Evolutionary conservation across 1,284 basidiomycete species (phyloP).

Genomic region (Singerocomus inundabilis): DNA sequence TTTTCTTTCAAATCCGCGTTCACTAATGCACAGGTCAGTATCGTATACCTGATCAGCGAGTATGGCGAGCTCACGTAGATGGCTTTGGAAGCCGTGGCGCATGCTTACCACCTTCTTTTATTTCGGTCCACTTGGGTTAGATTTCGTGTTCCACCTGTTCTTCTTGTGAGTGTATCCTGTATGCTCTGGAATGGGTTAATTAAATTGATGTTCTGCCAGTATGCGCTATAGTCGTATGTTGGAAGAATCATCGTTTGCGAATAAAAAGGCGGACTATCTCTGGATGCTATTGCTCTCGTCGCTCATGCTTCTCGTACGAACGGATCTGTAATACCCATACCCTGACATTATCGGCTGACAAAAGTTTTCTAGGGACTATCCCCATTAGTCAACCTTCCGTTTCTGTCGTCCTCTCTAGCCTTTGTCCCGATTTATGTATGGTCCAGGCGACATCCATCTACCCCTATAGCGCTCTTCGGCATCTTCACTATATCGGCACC

Average conservation of each 20-base stretch:
- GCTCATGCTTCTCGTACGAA: slow-evolving; percentile 74
- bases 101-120: slow-evolving; percentile 92
- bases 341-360: slow-evolving; percentile 1
- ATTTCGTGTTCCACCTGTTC: slow-evolving; percentile 96
- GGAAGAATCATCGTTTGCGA: slow-evolving; percentile 93
- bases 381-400: slow-evolving; percentile 86
- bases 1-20: slow-evolving; percentile 87
- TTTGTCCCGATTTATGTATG: slow-evolving; percentile 97
- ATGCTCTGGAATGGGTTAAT: not conserved
- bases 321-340: not conserved
- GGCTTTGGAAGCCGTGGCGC: slow-evolving; percentile 72
- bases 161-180: slow-evolving; percentile 75
- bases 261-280: slow-evolving; percentile 88
- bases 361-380: slow-evolving; percentile 64
- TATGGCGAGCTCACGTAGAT: slow-evolving; percentile 7
- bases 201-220: slow-evolving; percentile 40
- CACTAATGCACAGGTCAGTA: slow-evolving; percentile 71
- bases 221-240: slow-evolving; percentile 96
- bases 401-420: slow-evolving; percentile 84
- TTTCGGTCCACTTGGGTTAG: slow-evolving; percentile 91
- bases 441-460: slow-evolving; percentile 90
- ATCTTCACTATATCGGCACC: slow-evolving; percentile 93
- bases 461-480: slow-evolving; percentile 94
- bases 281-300: slow-evolving; percentile 86
- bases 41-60: not conserved